Evolutionary conservation across 208 protist genomes (phyloP), one percentile per base, ranked within the genome.

Genomic region (Leishmania tropica): DNA sequence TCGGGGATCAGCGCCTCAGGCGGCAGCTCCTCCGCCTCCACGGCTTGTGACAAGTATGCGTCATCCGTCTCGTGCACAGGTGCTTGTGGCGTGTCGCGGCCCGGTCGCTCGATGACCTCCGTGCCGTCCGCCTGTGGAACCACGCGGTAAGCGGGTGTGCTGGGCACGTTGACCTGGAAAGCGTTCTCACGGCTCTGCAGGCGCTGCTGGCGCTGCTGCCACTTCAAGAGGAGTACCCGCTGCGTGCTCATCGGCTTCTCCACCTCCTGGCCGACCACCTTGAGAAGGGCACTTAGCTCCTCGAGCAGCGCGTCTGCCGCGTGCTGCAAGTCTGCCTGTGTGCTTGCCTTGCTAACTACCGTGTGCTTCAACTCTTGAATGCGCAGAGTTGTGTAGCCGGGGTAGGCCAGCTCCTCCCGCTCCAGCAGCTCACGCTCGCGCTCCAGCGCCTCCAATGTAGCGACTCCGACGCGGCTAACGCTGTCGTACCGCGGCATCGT

Each of bases 321-420:
- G 8, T 48, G 67, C 35, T 67, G 74, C 54, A 95, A 79, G 21
- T 86, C 81, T 35, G 81, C 83, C 48, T 42, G 1, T 2, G 83
- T 79, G 81, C 67, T 83, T n/a, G 17, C 53, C 47, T 54, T 70
- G 42, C 80, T 74, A n/a, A 92, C 58, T 65, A 95, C 80, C 31
- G 82, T 76, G 65, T 53, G 73, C 78, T 94, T 95, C 58, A 79
- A 75, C 78, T 80, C 76, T 68, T 90, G 89, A 70, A 93, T 89
- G 67, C 54, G 71, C 24, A 88, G 78, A 13, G 93, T 93, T 40
- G 90, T 93, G 87, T 92, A 96, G 76, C 93, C 93, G 48, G 53
- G 60, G 74, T 94, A 96, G 4, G 81, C 84, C 40, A 94, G 79
- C 79, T 90, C 91, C 72, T 94, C 88, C 72, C 86, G 76, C 42